Base-by-base conservation (phyloP, 768 basidiomycete species). In the Xerocomellus chrysenteron region DNA sequence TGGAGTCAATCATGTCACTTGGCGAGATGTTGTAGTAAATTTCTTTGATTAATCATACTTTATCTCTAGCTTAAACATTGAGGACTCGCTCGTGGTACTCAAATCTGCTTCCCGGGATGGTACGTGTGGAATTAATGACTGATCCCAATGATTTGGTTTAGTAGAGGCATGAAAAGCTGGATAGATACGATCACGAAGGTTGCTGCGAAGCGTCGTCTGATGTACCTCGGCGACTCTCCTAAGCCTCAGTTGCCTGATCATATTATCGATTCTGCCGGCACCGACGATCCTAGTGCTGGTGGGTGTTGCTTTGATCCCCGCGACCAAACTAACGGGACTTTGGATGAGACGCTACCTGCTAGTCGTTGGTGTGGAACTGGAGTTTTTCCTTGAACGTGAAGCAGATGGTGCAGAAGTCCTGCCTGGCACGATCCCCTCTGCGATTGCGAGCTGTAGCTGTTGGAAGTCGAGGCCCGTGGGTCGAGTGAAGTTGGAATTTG, bases 401-500 rank as follows among this genome's bases (percentile, higher is more conserved):
- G 76, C 78, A 8, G 74, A 74, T 19, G 76, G 77, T 42, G 75
- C 70, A 14, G 76, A 81, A 3, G 69, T 87, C 17, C 72, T 71
- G 14, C 75, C 80, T 24, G 88, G 86, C 0, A 74, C 82, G 5
- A 73, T 94, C 47, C 92, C 92, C 16, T 76, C 73, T 10, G 76
- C 91, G 52, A 77, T 94, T 32, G 78, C 85, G 55, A 78, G 79
- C 52, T 87, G 88, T 67, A n/a, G n/a, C 72, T 94, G 46, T 61
- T 65, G 2, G 90, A 90, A 68, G 81, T 94, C 19, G 92, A 94
- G 70, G 62, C 73, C 8, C 85, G 90, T 52, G 92, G 92, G 13
- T 73, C 94, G 60, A 82, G 75, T 17, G 92, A 94, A 77, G 84
- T 88, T 59, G 92, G 92, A 16, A 90, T 94, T 28, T 94, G 91